A percentile compares a stretch with the other conserved stretches of the same genome.
phyloP scores from a whole-genome alignment of 2,329 filamentous ascomycete genomes.

The Neofusicoccum sp. region DNA sequence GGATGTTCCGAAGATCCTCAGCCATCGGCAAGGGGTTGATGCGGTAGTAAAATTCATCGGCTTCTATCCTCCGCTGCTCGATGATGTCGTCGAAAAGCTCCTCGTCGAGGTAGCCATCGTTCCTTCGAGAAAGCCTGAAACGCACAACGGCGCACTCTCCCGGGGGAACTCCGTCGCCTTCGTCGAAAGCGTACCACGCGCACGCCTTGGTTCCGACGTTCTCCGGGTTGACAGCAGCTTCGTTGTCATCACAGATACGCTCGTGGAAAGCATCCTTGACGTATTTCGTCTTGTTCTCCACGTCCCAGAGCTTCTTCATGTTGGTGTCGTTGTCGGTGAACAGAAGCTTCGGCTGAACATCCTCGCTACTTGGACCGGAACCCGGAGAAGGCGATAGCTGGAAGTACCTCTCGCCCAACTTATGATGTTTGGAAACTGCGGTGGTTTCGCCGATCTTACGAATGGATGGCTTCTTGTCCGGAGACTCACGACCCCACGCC shows the following conservation, averaged over 20 bases:
- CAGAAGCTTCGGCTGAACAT: conserved; percentile 79
- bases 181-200: conserved; percentile 90
- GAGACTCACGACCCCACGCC: conserved; percentile 82
- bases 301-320: conserved; percentile 70
- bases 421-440: conserved; percentile 74
- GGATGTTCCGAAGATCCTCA: conserved; percentile 90
- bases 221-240: conserved; percentile 76
- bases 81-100: conserved; percentile 89
- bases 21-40: conserved; percentile 92
- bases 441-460: conserved; percentile 63
- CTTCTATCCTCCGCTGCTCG: conserved; percentile 81
- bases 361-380: conserved; percentile 71
- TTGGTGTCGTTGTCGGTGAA: conserved; percentile 98
- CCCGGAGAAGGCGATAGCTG: conserved; percentile 88
- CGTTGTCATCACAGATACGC: conserved; percentile 78
- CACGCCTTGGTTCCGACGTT: conserved; percentile 82
- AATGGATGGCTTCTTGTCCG: conserved; percentile 78
- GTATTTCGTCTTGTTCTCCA: conserved; percentile 72
- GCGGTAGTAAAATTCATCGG: conserved; percentile 92
- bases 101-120: conserved; percentile 80
- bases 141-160: conserved; percentile 94
- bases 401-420: conserved; percentile 78
- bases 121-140: conserved; percentile 77
- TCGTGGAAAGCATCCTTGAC: conserved; percentile 96
- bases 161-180: conserved; percentile 80